These are phyloP conservation scores for Erythrophleum fordii DNA, from an alignment of 306 rosid genomes.

Conservation along the genomic window DNA sequence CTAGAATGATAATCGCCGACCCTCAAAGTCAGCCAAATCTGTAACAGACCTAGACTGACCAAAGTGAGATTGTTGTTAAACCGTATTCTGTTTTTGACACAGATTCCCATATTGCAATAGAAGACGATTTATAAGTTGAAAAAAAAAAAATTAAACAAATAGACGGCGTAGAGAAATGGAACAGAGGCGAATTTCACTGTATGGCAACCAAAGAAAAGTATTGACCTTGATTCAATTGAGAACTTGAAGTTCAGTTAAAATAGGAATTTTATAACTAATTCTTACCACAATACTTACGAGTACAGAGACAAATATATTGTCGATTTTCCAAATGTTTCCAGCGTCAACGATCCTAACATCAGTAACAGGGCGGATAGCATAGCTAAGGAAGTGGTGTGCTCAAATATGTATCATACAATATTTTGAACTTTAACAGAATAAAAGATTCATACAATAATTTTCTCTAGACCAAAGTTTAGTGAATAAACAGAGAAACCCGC, in stretches of 20 bases:
- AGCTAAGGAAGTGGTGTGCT: conserved; percentile 1
- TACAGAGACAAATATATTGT: background rate
- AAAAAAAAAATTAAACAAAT: no score
- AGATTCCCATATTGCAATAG: no score
- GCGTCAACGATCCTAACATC: background rate
- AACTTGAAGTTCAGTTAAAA: background rate
- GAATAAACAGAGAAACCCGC: conserved; percentile 12
- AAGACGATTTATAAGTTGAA: no score
- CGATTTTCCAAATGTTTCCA: background rate
- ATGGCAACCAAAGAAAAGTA: background rate
- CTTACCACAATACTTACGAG: background rate
- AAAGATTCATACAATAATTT: conserved; percentile 15
- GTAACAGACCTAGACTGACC: no score
- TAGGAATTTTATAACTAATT: background rate
- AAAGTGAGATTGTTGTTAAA: no score
- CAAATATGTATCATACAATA: conserved; percentile 8
- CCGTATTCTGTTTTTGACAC: no score
- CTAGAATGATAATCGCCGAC: no score
- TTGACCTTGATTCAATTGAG: background rate
- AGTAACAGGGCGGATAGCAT: background rate
- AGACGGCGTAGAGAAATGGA: background rate
- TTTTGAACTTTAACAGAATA: conserved; percentile 19
- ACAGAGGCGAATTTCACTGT: background rate
- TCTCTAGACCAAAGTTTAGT: conserved; percentile 5
- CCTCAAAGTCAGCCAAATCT: no score